Base-by-base conservation (phyloP, 306 rosid species). In the Vigna nakashimae region DNA sequence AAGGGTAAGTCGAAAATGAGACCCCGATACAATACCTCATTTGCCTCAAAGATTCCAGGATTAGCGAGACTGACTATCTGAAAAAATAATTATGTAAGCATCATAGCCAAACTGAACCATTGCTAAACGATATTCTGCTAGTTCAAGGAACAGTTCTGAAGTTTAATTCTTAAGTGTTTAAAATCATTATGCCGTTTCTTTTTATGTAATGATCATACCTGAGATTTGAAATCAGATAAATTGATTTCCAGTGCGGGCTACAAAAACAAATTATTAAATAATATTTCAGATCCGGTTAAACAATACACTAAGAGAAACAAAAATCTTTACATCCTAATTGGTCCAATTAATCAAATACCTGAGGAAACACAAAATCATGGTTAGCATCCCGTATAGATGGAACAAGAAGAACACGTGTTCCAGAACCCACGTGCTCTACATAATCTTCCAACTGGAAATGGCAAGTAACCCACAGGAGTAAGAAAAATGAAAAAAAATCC, bases 321-420 rank as follows among this genome's bases (percentile, higher is more conserved):
- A 70, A 52, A 69, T 43, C 52, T 55, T 1, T 4, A 64, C 53
- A 75, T 71, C 64, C 63, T 42, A 52, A 49, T 80, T 75, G 38
- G 26, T 55, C 57, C 55, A 79, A 55, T 67, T 60, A 58, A 71
- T 55, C 62, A 80, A 30, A 79, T 84, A 92, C 97, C 98, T 95
- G 98, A 71, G 98, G 98, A 82, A 91, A 92, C 86, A 92, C 93
- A 80, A 84, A 85, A 77, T 91, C 98, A 56, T 95, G 98, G 82
- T 91, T 82, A 43, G 92, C 97, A 85, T 95, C 98, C 66, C 98
- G 79, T 74, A 84, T 81, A 24, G 98, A 95, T 46, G 97, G 99
- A 73, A 95, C 87, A 75, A 95, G 89, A 77, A 95, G 85, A 49
- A 95, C 84, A 5, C 91, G 92, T 53, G 89, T 84, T 12, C 87